phyloP scores from a whole-genome alignment of 108 stramenopile genomes.

The Nitzschia putrida region DNA sequence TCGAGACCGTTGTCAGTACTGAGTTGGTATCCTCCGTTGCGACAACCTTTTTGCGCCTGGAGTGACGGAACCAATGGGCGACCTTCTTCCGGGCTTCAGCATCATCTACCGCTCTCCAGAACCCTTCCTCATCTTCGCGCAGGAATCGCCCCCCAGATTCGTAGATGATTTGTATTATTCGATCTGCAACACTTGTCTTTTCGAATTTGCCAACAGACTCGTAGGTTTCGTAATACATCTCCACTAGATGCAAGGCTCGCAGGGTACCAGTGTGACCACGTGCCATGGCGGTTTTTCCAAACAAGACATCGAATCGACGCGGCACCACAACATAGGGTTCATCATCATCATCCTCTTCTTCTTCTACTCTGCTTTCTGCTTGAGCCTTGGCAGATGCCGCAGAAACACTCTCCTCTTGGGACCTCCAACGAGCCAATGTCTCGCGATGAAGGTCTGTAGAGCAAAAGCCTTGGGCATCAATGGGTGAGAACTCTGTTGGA shows the following conservation, averaged over 20 bases:
- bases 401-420: conserved; percentile 9
- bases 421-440: not conserved
- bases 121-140: conserved; percentile 9
- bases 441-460: conserved; percentile 11
- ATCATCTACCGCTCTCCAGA: not conserved
- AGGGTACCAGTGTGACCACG: conserved; percentile 24
- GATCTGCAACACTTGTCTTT: conserved; percentile 19
- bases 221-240: conserved; percentile 16
- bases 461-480: conserved; percentile 2
- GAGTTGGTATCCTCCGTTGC: too few relatives aligned
- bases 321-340: conserved; percentile 1
- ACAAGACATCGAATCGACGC: conserved; percentile 17
- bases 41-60: not conserved
- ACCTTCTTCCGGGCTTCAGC: not conserved
- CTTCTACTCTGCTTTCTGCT: not conserved
- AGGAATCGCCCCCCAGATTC: conserved; percentile 20
- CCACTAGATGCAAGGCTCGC: conserved; percentile 10
- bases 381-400: too few relatives aligned
- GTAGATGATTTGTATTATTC: conserved; percentile 11
- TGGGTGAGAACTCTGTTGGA: conserved; percentile 1
- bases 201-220: not conserved
- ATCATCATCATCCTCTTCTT: not conserved
- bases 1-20: too few relatives aligned
- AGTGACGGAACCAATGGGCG: not conserved
- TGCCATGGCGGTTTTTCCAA: conserved; percentile 12